Evolutionary conservation across 768 basidiomycete genomes (phyloP), one percentile per base, ranked within the genome.

Genomic region (Floccularia luteovirens): DNA sequence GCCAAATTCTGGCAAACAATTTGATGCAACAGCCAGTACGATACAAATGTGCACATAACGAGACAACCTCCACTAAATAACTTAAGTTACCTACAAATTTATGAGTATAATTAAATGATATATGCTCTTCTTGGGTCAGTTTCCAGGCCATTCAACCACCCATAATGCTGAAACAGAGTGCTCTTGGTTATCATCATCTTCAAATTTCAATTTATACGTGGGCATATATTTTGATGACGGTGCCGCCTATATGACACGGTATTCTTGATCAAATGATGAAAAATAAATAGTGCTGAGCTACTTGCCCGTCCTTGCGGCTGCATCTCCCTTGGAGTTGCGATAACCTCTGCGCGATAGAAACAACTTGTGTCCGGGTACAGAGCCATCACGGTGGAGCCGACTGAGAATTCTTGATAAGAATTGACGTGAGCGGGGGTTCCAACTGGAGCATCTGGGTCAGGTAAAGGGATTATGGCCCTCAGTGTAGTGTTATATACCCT

Each of bases 311-410:
- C 61, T 24, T 52, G 47, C 16, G 57, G 57, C 32, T 63, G 62
- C 39, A 64, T 53, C 36, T 67, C 60, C 45, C 59, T 66, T 6
- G 85, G 87, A 7, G 77, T 74, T n/a, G 76, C 69, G 33, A 88
- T 69, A 4, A 91, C 87, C 51, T 88, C 83, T 5, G 89, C 89
- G 20, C 84, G 82, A 52, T 91, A 91, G 65, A 91, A 91, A 55
- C 85, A 89, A 49, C 86, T 90, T 0, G 89, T 91, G 53, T 91
- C 89, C 0, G 89, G 89, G 59, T 90, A 91, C n/a, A 90, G 64
- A 1, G 86, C 89, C 74, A 91, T 75, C 7, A 91, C 89, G 0
- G 72, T 83, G 16, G 82, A 77, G 3, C 86, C 79, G 0, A 73
- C 61, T 17, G 73, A 62, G 54, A 88, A 91, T 47, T 80, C 79